Conservation (phyloP, 1,284 basidiomycete genomes). For the Fomitopsis betulina region DNA sequence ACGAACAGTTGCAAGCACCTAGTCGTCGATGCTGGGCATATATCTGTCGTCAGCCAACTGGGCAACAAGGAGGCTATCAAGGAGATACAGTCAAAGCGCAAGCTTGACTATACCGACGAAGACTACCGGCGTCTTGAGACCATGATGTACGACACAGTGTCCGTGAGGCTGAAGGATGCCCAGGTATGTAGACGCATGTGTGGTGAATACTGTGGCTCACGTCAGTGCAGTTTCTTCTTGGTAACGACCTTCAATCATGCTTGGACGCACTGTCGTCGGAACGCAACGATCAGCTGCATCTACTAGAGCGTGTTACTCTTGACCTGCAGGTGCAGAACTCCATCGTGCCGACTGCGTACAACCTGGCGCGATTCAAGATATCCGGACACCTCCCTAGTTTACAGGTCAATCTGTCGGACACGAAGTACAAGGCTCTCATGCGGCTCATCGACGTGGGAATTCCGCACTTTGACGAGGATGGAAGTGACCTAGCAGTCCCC, state of each 20-base stretch:
- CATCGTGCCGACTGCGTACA: conserved; percentile 85
- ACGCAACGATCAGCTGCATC: conserved; percentile 66
- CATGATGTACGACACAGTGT: conserved; percentile 95
- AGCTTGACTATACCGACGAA: conserved; percentile 83
- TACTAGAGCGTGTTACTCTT: conserved; percentile 93
- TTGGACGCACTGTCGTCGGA: conserved; percentile 68
- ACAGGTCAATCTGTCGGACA: conserved; percentile 92
- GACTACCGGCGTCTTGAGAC: conserved; percentile 89
- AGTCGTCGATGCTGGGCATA: conserved; percentile 96
- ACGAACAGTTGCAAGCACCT: conserved; percentile 80
- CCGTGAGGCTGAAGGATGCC: conserved; percentile 82
- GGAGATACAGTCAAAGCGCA: conserved; percentile 82
- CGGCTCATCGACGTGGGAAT: conserved; percentile 89
- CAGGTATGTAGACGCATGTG: conserved; percentile 51
- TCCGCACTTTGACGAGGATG: conserved; percentile 69
- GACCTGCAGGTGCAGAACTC: conserved; percentile 91
- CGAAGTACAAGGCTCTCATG: conserved; percentile 95
- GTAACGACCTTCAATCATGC: conserved; percentile 81
- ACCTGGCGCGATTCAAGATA: conserved; percentile 88
- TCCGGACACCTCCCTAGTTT: conserved; percentile 88
- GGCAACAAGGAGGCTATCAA: conserved; percentile 82
- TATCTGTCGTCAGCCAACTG: conserved; percentile 88
- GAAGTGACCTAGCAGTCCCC: conserved; percentile 21
- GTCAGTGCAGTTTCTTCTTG: conserved; percentile 77
- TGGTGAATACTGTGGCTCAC: conserved; percentile 6